A percentile compares a stretch with the other conserved stretches of the same genome.
phyloP scores from a whole-genome alignment of 345 rosid genomes.

The Linum trigynum region DNA sequence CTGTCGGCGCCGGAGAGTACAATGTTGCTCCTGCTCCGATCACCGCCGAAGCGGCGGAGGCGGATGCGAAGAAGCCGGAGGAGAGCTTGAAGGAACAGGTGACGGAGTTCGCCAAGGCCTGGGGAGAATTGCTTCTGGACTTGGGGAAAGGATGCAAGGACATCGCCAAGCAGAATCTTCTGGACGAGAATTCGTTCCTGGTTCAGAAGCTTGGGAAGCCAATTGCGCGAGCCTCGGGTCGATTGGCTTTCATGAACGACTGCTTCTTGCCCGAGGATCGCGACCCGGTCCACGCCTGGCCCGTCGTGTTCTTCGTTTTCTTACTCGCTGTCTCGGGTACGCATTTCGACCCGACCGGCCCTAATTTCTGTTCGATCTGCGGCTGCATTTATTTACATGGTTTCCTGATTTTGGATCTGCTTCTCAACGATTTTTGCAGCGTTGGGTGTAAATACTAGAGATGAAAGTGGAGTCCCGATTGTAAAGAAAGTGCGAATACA shows the following conservation, averaged over 20 bases:
- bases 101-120: conserved; percentile 65
- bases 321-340: conserved; percentile 77
- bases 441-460: conserved; percentile 36
- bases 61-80: conserved; percentile 13
- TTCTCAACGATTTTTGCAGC: conserved; percentile 36
- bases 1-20: conserved; percentile 5
- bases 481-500: conserved; percentile 53
- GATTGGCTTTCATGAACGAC: conserved; percentile 69
- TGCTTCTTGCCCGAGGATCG: conserved; percentile 88
- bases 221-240: conserved; percentile 43
- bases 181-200: conserved; percentile 60
- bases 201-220: conserved; percentile 66
- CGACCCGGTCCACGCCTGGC: conserved; percentile 82
- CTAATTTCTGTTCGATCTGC: not conserved
- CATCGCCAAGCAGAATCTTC: conserved; percentile 51
- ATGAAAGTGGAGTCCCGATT: conserved; percentile 24
- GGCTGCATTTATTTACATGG: not conserved
- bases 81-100: conserved; percentile 67
- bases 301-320: conserved; percentile 56
- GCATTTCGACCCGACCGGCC: not conserved
- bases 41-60: conserved; percentile 7
- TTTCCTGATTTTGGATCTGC: conserved; percentile 6
- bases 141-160: conserved; percentile 70
- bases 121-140: conserved; percentile 84
- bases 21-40: not conserved